Conservation (phyloP, 768 basidiomycete species). For the Suillus sp. region DNA sequence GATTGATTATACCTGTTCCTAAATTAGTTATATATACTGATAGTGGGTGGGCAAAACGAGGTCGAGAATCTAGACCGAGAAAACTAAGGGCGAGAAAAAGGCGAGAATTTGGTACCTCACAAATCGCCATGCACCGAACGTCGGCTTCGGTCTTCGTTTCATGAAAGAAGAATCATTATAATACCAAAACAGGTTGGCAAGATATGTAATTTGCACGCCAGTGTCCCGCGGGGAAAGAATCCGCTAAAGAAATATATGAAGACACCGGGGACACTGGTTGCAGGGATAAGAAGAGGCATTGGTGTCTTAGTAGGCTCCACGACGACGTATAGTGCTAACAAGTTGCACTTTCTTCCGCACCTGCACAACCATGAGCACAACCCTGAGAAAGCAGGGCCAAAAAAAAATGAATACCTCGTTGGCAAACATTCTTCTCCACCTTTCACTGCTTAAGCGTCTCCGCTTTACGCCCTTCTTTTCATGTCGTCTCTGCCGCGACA, state of each 20-base stretch:
- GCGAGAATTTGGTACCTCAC: constrained; percentile 4
- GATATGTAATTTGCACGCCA: constrained; percentile 11
- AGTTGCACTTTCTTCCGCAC: constrained; percentile 83
- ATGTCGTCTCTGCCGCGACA: constrained; percentile 58
- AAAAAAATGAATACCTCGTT: constrained; percentile 57
- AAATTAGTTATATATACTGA: not conserved
- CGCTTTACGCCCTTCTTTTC: constrained; percentile 85
- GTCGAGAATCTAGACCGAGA: not conserved
- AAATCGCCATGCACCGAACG: constrained; percentile 4
- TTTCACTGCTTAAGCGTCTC: constrained; percentile 69
- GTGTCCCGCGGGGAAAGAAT: constrained; percentile 4
- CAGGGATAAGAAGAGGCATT: constrained; percentile 10
- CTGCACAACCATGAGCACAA: constrained; percentile 40
- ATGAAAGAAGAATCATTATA: constrained; percentile 10
- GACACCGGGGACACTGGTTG: not conserved
- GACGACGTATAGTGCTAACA: constrained; percentile 74
- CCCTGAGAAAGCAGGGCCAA: constrained; percentile 19
- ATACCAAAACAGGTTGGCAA: constrained; percentile 1
- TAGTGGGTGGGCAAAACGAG: constrained; percentile 1
- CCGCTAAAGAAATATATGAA: not conserved
- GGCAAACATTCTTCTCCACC: constrained; percentile 81
- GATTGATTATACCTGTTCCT: constrained; percentile 8
- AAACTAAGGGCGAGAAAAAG: not conserved
- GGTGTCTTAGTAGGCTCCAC: constrained; percentile 55
- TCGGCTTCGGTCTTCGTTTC: constrained; percentile 2